Base-by-base conservation (phyloP, 1,284 basidiomycete genomes). In the Mycena citricolor region DNA sequence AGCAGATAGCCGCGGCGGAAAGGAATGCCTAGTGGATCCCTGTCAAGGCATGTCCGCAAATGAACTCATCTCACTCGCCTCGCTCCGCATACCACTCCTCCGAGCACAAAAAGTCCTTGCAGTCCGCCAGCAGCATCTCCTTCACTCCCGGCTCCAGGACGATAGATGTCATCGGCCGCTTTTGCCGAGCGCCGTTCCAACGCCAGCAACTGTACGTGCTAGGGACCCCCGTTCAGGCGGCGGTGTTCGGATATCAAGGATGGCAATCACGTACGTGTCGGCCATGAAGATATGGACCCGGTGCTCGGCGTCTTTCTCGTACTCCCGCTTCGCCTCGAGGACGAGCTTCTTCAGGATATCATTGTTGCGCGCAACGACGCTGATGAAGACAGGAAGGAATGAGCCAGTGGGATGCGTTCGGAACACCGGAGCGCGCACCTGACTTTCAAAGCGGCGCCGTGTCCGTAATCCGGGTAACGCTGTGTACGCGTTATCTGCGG, bases 51-150 rank as follows among this genome's bases (percentile, higher is more conserved):
- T 37, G 40, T 52, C 29, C 8, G 39, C 17, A 49, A 49, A 45
- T 51, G 45, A 50, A 52, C 48, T 46, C 20, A 40, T 20, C 20
- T 32, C 51, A 71, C 74, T 44, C 47, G 82, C 88, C 87, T 75
- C 87, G 71, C 60, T 90, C 86, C 47, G 86, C 87, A 71, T 90
- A 90, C 86, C 86, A 90, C 51, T 89, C 86, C 57, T 91, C 88
- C 19, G 86, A 89, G 37, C 74, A 73, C 52, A 91, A 64, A 67
- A 91, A 91, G 60, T 91, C 88, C 58, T 78, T 86, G 68, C 86
- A 90, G 63, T 91, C 88, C 8, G 81, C 77, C 16, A 91, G 68
- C 47, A 91, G 78, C 85, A 90, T 90, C 58, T 91, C 87, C 59
- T 91, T 91, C 16, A 90, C 86, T 32, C 85, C 85, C 5, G 86